Percentiles rank a stretch among this genome's conserved stretches.
phyloP scores from a whole-genome alignment of 345 rosid species.

The Gossypium anomalum region DNA sequence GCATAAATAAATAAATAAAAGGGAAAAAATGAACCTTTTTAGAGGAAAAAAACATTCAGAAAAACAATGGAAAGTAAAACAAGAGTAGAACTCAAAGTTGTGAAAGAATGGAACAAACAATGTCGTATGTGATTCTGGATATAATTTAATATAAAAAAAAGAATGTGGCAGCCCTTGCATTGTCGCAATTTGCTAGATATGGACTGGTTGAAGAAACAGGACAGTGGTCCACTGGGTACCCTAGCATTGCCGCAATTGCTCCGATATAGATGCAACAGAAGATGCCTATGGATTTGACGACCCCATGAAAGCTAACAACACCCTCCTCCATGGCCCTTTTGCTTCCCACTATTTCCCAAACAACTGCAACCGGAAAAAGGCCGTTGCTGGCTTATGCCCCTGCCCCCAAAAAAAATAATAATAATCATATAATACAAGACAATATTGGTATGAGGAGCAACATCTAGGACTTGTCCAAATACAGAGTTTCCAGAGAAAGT shows the following conservation, averaged over 20 bases:
- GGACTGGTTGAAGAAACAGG: neutral
- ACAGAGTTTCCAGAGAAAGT: neutral
- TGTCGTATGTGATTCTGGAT: neutral
- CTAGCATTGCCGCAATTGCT: neutral
- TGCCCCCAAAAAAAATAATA: too few species aligned
- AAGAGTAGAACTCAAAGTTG: neutral
- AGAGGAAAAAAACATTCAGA: neutral
- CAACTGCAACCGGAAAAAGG: neutral
- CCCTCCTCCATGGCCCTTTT: neutral
- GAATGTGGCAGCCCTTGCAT: conserved; percentile 8
- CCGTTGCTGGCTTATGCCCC: neutral
- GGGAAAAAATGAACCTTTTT: neutral
- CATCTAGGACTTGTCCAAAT: neutral
- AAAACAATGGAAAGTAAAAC: neutral
- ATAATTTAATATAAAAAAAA: neutral
- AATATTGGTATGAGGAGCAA: neutral
- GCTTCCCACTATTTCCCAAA: neutral
- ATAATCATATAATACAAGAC: neutral
- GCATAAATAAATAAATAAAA: neutral
- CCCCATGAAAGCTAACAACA: conserved; percentile 5
- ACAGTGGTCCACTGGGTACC: neutral
- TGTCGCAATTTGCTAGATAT: neutral
- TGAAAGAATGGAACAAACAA: neutral
- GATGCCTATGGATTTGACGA: neutral
- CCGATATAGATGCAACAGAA: neutral